Base-by-base conservation (phyloP, 768 basidiomycete genomes). In the Ramaria rubella region DNA sequence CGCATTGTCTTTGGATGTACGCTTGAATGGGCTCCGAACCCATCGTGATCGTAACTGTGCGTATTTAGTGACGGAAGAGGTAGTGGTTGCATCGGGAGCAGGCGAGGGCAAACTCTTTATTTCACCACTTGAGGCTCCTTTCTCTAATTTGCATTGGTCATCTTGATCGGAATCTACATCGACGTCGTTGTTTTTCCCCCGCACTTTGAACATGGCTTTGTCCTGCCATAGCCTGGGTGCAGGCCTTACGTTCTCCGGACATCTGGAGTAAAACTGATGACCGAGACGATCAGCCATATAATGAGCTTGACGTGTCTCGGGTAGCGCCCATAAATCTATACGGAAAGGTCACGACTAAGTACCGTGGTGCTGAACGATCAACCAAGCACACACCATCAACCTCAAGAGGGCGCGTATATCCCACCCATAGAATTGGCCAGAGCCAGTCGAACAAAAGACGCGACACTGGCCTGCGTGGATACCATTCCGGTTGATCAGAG, bases 351-450 rank as follows among this genome's bases (percentile, higher is more conserved):
- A 36, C 4, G 42, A 30, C 42, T 38, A 19, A 50, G 36, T 12
- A 33, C 17, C 2, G 3, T 14, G 4, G 17, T 58, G 2, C 19
- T 52, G 52, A 23, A 24, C 19, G 30, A 19, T 8, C 31, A 8
- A 24, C 2, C 11, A 9, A 34, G 17, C 33, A 50, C 57, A 6
- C 34, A 80, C 83, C 83, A 44, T 83, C 81, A 63, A 76, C 73
- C 68, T 81, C 71, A 9, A 83, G 61, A 0, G 82, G 82, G 49
- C 82, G 71, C 11, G 80, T 77, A 62, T 77, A 85, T 1, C 82
- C 82, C 14, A 83, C 81, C 29, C 70, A 68, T 4, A 84, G 70
- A 58, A 85, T 75, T 1, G 81, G 73, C 26, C 68, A 69, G 7
- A 84, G 63, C 82, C 82, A 83, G n/a, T 73, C 69, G 30, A 81